Base-by-base conservation (phyloP, 2,329 filamentous ascomycete species). In the Ceratocystis smalleyi region DNA sequence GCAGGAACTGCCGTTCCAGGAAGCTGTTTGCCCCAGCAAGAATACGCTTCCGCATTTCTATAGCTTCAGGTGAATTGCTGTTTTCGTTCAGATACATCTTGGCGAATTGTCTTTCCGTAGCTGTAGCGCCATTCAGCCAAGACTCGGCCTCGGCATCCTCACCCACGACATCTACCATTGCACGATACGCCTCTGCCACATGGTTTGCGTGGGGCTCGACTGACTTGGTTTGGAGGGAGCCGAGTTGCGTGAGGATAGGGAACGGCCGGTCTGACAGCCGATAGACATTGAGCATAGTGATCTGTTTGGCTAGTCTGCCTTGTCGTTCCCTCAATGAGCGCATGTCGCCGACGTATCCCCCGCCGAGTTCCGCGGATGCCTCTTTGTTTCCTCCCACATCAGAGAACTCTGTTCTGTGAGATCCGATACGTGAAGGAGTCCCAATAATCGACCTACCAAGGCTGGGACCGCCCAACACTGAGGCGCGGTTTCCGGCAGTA, bases 371-470 rank as follows among this genome's bases (percentile, higher is more conserved):
- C 5, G 45, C 47, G 19, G 61, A 59, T 7, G 61, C 70, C 19
- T 77, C 76, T 43, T 78, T 81, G 54, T 79, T 78, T 57, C 83
- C 80, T 64, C 85, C 81, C 8, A 87, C 78, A 69, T 92, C 88
- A 17, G 84, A 81, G 70, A 91, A 91, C 64, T 84, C 80, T 40
- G 81, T 72, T 63, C 81, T 76, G 68, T 90, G 83, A 17, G 80
- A 76, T 40, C 86, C 84, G 65, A 87, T 83, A 67, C 82, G 81
- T 69, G 82, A 86, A 12, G 90, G 85, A 30, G 85, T 84, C 59
- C 92, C 92, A 72, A 97, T 94, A 63, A 96, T 87, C 8, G 92
- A 96, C 69, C 86, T 88, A 66, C 88, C 85, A 70, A 95, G 78
- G 62, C 79, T 83, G 12, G 89, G 89, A 65, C 78, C 78, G 63